Conservation (phyloP, 495 filamentous ascomycete genomes). For the Lophiostoma macrostomum region DNA sequence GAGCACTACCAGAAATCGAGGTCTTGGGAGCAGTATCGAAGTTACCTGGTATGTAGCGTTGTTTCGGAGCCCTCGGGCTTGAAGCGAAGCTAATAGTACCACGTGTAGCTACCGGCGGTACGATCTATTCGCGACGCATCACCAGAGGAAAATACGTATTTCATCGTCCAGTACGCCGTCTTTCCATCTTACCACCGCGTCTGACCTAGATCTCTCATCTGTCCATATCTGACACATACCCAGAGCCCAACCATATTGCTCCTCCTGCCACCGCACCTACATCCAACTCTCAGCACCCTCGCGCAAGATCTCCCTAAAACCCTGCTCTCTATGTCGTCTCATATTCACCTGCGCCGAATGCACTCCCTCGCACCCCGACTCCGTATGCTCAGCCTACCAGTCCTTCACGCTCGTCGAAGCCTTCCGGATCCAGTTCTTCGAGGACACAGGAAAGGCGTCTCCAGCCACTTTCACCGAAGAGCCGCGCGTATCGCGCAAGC, state of each 20-base stretch:
- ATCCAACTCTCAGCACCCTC: conserved; percentile 6
- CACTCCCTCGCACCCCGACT: not conserved
- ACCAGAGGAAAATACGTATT: conserved; percentile 1
- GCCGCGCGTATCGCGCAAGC: conserved; percentile 2
- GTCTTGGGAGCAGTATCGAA: conserved; percentile 10
- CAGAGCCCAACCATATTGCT: conserved; percentile 20
- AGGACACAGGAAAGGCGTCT: conserved; percentile 14
- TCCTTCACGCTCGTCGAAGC: not conserved
- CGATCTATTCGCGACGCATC: conserved; percentile 4
- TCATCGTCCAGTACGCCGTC: conserved; percentile 13
- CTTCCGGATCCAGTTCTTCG: conserved; percentile 22
- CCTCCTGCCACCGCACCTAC: conserved; percentile 7
- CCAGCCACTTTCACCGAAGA: conserved; percentile 8
- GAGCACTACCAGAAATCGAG: conserved; percentile 4
- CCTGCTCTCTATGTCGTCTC: conserved; percentile 6
- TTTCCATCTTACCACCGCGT: not conserved
- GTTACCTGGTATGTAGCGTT: conserved; percentile 4
- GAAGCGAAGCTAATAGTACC: not conserved
- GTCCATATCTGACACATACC: not conserved
- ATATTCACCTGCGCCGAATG: conserved; percentile 15
- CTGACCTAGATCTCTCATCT: not conserved
- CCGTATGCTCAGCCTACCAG: conserved; percentile 9
- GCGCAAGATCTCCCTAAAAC: conserved; percentile 2
- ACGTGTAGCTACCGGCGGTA: not conserved
- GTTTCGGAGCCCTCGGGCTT: no score